These are phyloP conservation scores for Smallanthus sonchifolius DNA, from an alignment of 129 eudicot species.

Conservation along the genomic window DNA sequence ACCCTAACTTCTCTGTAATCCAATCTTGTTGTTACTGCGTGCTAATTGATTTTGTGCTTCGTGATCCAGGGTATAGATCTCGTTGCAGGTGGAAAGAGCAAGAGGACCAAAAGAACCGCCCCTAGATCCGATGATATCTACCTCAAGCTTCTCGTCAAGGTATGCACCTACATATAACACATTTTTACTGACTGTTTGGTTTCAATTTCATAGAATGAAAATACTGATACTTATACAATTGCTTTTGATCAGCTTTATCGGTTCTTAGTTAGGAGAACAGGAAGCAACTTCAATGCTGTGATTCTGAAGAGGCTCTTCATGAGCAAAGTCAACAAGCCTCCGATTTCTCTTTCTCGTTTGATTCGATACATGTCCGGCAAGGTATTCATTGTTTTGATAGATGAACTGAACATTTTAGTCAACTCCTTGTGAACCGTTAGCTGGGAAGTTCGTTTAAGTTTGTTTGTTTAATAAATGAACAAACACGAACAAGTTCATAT, in stretches of 20 bases:
- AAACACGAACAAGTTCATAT: no score
- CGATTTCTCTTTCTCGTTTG: slow-evolving; percentile 72
- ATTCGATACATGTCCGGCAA: slow-evolving; percentile 57
- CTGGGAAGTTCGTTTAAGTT: no score
- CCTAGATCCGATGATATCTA: slow-evolving; percentile 78
- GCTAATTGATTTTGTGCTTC: neutral
- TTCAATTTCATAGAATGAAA: neutral
- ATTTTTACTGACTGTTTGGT: neutral
- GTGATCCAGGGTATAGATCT: slow-evolving; percentile 70
- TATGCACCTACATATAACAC: neutral
- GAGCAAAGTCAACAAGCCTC: slow-evolving; percentile 81
- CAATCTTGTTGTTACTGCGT: no score
- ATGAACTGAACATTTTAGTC: no score
- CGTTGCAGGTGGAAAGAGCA: slow-evolving; percentile 75
- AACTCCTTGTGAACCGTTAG: no score
- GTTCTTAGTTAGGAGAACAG: slow-evolving; percentile 75
- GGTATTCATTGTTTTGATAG: slow-evolving; percentile 26
- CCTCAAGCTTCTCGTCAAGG: slow-evolving; percentile 79
- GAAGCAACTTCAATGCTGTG: slow-evolving; percentile 75
- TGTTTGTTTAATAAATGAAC: no score
- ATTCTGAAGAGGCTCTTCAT: slow-evolving; percentile 77
- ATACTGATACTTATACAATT: neutral
- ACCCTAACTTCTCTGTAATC: neutral
- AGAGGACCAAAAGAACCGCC: slow-evolving; percentile 71
- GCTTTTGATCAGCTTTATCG: slow-evolving; percentile 52